These are phyloP conservation scores for Sugiyamaella japonica DNA, from an alignment of 1,139 yeast genomes.

Conservation along the genomic window DNA sequence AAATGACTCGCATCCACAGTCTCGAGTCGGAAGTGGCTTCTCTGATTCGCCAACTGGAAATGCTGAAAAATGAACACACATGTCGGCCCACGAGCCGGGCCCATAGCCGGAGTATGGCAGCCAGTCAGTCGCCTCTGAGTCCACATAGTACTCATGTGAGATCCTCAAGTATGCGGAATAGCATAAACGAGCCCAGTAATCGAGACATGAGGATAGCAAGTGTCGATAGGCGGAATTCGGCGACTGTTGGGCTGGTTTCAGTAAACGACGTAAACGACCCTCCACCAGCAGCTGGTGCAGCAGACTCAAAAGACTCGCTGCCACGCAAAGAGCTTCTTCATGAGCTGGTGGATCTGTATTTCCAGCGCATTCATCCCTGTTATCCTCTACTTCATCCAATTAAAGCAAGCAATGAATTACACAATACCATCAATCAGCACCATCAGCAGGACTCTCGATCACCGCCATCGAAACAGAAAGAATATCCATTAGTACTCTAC, in stretches of 20 bases:
- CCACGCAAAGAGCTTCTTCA: slow-evolving; percentile 16
- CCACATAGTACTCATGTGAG: slow-evolving; percentile 4
- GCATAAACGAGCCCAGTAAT: not conserved
- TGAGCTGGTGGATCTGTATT: slow-evolving; percentile 27
- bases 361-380: slow-evolving; percentile 26
- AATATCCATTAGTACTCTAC: slow-evolving; percentile 26
- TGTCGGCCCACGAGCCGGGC: not conserved
- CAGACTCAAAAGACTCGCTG: not conserved
- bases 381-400: slow-evolving; percentile 29
- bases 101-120: not conserved
- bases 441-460: not conserved
- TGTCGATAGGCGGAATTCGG: not conserved
- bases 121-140: slow-evolving; percentile 2
- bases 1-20: not conserved
- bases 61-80: slow-evolving; percentile 7
- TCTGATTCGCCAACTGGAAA: slow-evolving; percentile 18
- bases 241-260: not conserved
- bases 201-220: not conserved
- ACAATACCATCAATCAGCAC: slow-evolving; percentile 5
- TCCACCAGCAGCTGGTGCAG: not conserved
- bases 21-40: slow-evolving; percentile 19
- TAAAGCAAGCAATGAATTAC: slow-evolving; percentile 16
- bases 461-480: not conserved
- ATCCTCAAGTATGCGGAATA: not conserved
- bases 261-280: not conserved